phyloP scores from a whole-genome alignment of 768 basidiomycete species.

The Symmetrospora coprosmae region DNA sequence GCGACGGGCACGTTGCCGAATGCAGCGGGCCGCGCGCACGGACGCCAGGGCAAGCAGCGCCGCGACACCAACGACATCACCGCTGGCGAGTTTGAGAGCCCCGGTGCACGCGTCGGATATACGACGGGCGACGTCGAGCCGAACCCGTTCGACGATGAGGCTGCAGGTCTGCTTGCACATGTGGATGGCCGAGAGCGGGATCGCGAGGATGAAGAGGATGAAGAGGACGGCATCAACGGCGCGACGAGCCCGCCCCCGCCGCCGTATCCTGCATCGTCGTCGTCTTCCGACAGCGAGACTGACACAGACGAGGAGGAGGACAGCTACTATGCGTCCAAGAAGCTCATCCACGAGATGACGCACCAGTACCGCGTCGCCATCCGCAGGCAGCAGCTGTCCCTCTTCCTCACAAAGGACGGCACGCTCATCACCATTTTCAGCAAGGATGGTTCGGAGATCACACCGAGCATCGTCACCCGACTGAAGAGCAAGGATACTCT shows the following conservation, averaged over 20 bases:
- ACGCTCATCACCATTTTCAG: conserved; percentile 5
- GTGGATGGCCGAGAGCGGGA: too few species aligned
- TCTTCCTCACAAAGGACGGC: conserved; percentile 1
- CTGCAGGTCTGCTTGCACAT: too few species aligned
- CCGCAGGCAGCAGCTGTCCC: background rate
- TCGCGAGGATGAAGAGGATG: background rate
- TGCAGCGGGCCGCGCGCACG: too few species aligned
- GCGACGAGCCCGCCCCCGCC: too few species aligned
- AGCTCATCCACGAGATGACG: background rate
- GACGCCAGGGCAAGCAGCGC: too few species aligned
- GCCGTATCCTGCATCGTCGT: background rate
- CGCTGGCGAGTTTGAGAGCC: too few species aligned
- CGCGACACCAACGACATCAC: too few species aligned
- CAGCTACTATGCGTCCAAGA: background rate
- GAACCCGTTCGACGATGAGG: too few species aligned
- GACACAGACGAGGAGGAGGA: background rate
- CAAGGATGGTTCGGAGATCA: background rate
- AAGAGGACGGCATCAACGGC: background rate
- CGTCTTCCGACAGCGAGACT: background rate
- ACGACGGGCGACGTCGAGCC: too few species aligned
- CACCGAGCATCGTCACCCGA: background rate
- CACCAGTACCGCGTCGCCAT: background rate
- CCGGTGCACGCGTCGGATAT: too few species aligned
- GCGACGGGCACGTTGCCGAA: too few species aligned
- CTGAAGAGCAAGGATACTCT: background rate